Evolutionary conservation across 805 yeast genomes (phyloP).

Genomic region (Nakazawaea anatomiae): DNA sequence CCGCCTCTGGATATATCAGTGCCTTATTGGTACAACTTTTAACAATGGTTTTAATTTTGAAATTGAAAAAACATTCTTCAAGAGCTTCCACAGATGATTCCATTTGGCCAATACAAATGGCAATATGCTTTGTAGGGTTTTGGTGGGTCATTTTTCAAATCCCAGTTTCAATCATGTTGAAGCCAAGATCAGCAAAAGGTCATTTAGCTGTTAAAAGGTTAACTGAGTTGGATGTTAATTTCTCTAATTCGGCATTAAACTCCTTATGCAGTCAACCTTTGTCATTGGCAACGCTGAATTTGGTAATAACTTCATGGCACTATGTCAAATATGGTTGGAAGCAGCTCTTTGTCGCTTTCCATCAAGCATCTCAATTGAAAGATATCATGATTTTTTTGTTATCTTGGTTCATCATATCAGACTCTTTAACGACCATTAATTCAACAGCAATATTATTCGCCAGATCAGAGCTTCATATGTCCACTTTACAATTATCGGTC

Average conservation of each 20-base stretch:
- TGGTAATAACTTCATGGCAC: conserved; percentile 14
- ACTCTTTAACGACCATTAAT: conserved; percentile 71
- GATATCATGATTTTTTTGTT: conserved; percentile 62
- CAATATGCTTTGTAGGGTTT: conserved; percentile 57
- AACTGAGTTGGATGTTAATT: neutral
- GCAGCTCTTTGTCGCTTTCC: conserved; percentile 48
- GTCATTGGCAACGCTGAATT: conserved; percentile 8
- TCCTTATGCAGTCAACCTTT: neutral
- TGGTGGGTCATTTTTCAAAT: conserved; percentile 77
- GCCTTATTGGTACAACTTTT: conserved; percentile 62
- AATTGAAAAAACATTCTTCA: conserved; percentile 15
- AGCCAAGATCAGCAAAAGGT: conserved; percentile 36
- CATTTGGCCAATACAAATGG: conserved; percentile 45
- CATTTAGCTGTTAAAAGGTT: neutral
- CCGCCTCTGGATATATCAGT: conserved; percentile 64
- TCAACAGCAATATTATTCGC: conserved; percentile 77
- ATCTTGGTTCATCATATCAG: conserved; percentile 77
- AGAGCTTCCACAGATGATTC: conserved; percentile 14
- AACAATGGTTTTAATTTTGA: conserved; percentile 41
- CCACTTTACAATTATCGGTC: conserved; percentile 55
- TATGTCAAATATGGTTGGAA: conserved; percentile 58
- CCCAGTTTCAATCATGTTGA: conserved; percentile 48
- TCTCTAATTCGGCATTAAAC: neutral
- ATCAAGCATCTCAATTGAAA: conserved; percentile 50
- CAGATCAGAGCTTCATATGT: conserved; percentile 62